Percentiles rank a stretch among this genome's conserved stretches.
Evolutionary conservation across 257 asterid species (phyloP).

Genomic region (Solanum megistacrolobum): DNA sequence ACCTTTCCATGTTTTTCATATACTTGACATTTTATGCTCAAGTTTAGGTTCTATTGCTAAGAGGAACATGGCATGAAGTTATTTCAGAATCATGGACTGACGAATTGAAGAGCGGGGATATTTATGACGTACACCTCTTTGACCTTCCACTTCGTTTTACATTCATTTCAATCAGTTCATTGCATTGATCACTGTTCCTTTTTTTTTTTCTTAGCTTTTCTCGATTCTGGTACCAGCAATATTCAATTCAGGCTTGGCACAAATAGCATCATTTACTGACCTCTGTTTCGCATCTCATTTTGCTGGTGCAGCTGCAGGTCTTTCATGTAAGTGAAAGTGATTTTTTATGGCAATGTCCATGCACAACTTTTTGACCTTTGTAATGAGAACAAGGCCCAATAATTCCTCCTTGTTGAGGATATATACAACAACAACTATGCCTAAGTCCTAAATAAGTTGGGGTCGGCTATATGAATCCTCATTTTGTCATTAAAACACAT

Average conservation of each 20-base stretch:
- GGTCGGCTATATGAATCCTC: not conserved
- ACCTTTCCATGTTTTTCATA: not conserved
- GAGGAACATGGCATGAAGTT: conserved; percentile 8
- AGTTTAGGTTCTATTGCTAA: conserved; percentile 21
- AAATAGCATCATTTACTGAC: conserved; percentile 39
- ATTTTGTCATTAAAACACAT: not conserved
- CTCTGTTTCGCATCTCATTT: conserved; percentile 35
- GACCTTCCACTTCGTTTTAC: not conserved
- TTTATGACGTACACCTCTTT: conserved; percentile 16
- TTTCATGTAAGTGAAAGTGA: conserved; percentile 29
- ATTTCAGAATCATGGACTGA: conserved; percentile 18
- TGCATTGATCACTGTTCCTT: not conserved
- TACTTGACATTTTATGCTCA: not conserved
- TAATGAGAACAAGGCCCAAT: not conserved
- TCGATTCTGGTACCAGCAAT: conserved; percentile 35
- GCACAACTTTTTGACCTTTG: not conserved
- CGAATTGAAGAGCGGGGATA: conserved; percentile 16
- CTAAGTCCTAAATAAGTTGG: not conserved
- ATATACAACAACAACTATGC: not conserved
- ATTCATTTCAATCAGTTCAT: not conserved
- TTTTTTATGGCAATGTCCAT: not conserved
- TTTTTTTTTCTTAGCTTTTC: conserved; percentile 19
- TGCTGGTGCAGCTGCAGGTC: conserved; percentile 38
- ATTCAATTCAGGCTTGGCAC: conserved; percentile 32
- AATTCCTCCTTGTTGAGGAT: not conserved